Base-by-base conservation (phyloP, 148 eudicot species). In the Arbutus unedo region DNA sequence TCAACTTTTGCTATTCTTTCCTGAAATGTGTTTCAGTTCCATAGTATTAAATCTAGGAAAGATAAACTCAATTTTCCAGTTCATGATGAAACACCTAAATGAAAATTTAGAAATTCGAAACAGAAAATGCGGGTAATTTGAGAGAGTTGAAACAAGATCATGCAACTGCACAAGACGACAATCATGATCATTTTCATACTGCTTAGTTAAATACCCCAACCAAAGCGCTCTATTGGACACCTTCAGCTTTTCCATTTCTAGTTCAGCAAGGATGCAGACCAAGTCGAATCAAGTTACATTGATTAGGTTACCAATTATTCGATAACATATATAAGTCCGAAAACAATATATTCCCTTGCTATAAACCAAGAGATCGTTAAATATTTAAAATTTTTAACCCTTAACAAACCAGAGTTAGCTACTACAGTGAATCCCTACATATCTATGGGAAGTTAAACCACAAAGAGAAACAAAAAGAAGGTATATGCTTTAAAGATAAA, bases 1-100 rank as follows among this genome's bases (percentile, higher is more conserved):
- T 76, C 85, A 68, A 67, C 85, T 53, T 77, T 78, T 53, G 75
- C 76, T 66, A 88, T 86, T 75, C 87, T 86, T 84, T 84, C 89
- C 90, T 88, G 87, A 78, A 88, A 80, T 6, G 60, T 2, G 25
- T 71, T 56, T 47, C 57, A 66, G 48, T 79, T 13, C 19, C 48
- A 18, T 1, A 25, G 16, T 3, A 10, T 47, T 11, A 8, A 78
- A 78, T 55, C 19, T 67, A 41, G 5, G 47, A 51, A 59, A 59
- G 54, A 78, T 8, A 11, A 56, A 79, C 53, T 79, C 31, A 21
- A 49, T 25, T 59, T 79, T 79, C 25, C 56, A 45, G 73, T 21
- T 9, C 15, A 21, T 60, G 43, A 56, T 41, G 50, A 7, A 55
- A 7, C 53, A 55, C 9, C 48, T 19, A 31, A 43, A 56, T 44